Base-by-base conservation (phyloP, 495 filamentous ascomycete genomes). In the Parmelia sp. region DNA sequence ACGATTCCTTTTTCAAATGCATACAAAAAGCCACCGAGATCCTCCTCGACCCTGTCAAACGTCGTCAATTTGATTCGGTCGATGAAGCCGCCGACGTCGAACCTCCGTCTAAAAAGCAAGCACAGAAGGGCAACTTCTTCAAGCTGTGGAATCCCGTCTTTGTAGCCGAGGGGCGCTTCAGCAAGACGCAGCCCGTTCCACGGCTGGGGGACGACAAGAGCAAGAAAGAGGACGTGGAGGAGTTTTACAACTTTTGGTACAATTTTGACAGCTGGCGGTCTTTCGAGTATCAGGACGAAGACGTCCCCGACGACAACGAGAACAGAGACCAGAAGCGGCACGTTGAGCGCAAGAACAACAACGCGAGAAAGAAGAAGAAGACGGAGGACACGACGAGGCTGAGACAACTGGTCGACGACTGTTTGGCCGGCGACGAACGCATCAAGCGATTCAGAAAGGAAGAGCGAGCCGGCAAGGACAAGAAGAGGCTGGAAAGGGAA, bases 171-270 rank as follows among this genome's bases (percentile, higher is more conserved):
- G 88, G 79, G 19, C 90, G 94, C 66, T 98, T 98, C 86, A 93
- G 89, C 76, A 91, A 90, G 74, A 82, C 72, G 59, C 88, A 95
- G 71, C 92, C 92, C 31, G 95, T 96, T 15, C 95, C 94, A 4
- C 74, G 79, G 65, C 84, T 97, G 42, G 84, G 94, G 61, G 84
- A 93, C 74, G 92, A 95, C 51, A 89, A 94, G 68, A 88, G 85
- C 70, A 84, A 86, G 71, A 88, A 91, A 74, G 89, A 95, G 72
- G 88, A 93, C 2, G 93, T 98, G 33, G 90, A 97, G 72, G 77
- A 79, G 62, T 98, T 98, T 81, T 98, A 98, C 83, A 96, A 97
- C 82, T 98, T 97, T 83, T 98, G 90, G 88, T 98, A 96, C 83
- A 92, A 92, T 81, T 94, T 98, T 71, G 95, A 98, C 83, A 92